These are phyloP conservation scores for Pythium sukuiense DNA, from an alignment of 352 stramenopile genomes.

Conservation along the genomic window DNA sequence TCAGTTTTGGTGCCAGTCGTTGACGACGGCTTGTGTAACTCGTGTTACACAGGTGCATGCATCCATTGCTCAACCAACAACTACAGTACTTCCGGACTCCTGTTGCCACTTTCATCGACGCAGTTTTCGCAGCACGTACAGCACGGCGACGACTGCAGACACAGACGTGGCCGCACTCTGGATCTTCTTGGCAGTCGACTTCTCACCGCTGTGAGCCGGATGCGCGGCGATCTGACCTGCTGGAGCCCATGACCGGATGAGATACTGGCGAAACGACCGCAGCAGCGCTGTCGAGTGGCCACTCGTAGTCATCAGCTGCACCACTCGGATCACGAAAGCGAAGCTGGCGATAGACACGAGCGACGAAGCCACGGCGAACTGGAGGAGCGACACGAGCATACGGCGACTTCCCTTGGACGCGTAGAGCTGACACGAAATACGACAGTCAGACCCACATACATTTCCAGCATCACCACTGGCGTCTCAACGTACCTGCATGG, in stretches of 20 bases:
- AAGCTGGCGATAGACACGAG: constrained; percentile 68
- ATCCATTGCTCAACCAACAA: too few relatives aligned
- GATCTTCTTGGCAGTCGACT: constrained; percentile 31
- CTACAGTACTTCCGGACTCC: too few relatives aligned
- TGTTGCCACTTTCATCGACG: constrained; percentile 11
- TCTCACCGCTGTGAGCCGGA: neutral
- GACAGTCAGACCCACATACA: neutral
- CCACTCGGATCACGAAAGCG: constrained; percentile 27
- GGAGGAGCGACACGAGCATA: constrained; percentile 54
- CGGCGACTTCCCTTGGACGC: constrained; percentile 60
- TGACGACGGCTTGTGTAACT: too few relatives aligned
- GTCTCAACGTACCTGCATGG: constrained; percentile 43
- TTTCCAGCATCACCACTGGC: neutral
- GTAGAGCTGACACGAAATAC: constrained; percentile 46
- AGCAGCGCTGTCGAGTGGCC: constrained; percentile 22
- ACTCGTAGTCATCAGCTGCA: constrained; percentile 28
- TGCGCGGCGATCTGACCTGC: constrained; percentile 26
- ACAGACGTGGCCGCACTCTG: constrained; percentile 39
- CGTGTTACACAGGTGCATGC: too few relatives aligned
- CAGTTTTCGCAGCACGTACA: constrained; percentile 31
- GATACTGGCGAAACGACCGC: constrained; percentile 28
- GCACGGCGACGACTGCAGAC: constrained; percentile 36
- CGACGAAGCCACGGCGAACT: constrained; percentile 57
- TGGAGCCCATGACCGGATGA: constrained; percentile 22
- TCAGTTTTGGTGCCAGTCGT: neutral